These are phyloP conservation scores for Tripidium arundinaceum DNA, from an alignment of 202 grass and related monocot genomes.

Conservation along the genomic window DNA sequence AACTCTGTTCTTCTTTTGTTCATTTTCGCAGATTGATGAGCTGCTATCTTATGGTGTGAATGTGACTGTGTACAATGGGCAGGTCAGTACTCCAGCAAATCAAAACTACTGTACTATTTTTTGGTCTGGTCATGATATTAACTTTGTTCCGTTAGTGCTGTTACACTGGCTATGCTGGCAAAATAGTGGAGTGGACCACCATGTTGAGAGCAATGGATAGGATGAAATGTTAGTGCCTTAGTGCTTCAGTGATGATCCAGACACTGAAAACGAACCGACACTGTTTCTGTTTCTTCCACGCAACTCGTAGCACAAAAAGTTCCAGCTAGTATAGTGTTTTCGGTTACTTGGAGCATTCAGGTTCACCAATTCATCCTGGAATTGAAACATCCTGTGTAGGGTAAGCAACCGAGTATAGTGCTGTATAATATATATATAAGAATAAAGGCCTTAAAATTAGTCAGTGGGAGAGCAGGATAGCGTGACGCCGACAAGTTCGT, in stretches of 20 bases:
- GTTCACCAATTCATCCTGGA: neutral
- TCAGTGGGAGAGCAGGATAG: constrained; percentile 9
- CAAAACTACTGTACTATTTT: too few species aligned
- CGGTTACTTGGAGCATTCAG: neutral
- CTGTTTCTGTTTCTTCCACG: neutral
- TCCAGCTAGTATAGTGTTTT: neutral
- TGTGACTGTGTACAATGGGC: constrained; percentile 82
- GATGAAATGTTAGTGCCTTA: neutral
- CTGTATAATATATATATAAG: neutral
- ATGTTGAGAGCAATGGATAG: neutral
- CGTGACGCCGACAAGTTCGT: constrained; percentile 21
- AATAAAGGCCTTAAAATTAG: neutral
- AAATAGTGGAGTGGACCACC: neutral
- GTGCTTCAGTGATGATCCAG: neutral
- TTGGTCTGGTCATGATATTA: too few species aligned
- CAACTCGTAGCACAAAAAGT: neutral
- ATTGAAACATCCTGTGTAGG: neutral
- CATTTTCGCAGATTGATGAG: constrained; percentile 59
- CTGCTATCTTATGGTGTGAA: constrained; percentile 69
- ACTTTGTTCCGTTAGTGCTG: too few species aligned
- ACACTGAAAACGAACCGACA: neutral
- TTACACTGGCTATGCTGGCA: too few species aligned
- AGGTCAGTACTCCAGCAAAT: too few species aligned
- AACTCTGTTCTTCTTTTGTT: too few species aligned
- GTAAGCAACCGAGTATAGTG: constrained; percentile 3